Evolutionary conservation across 164 flowering plant species (phyloP), one percentile per base, ranked within the genome.

Genomic region (Pachysandra terminalis): DNA sequence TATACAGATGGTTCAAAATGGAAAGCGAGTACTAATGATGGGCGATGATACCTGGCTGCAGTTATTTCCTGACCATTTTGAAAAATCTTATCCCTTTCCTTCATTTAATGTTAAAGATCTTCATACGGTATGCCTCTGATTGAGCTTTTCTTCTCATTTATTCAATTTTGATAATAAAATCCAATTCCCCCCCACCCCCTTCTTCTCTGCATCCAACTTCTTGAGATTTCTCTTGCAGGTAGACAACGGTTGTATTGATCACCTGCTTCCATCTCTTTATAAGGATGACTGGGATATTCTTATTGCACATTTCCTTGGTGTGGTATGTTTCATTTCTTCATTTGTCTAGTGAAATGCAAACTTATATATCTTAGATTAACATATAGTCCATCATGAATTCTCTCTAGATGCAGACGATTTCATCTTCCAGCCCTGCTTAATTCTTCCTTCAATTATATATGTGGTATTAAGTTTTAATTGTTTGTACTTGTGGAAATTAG

Each of bases 21-120:
- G 96, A 68, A 90, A 87, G 77, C 80, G 89, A 22, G 94, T 95
- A 14, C 74, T 86, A 71, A 90, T 94, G 96, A 91, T 94, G 98
- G 98, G 98, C 45, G 98, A 96, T 77, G 99, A 96, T 73, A 96
- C 97, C 40, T 96, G 99, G 99, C 59, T 81, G 72, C 99, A 90
- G 72, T 76, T 90, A 74, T 96, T 93, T 79, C 99, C 99, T 37
- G 67, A 88, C 70, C 99, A 90, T 81, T 96, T 96, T 76, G 74
- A 77, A 51, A 82, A 70, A 74, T 79, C 96, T 51, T 89, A 80
- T 75, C 97, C 99, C 21, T 96, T 74, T 68, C 99, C 98, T 27
- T 96, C 99, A 37, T 93, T 96, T 55, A 96, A 92, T 81, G 98
- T 96, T 64, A 96, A 90, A 82, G 99, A 96, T 82, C 98, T 96